phyloP scores from a whole-genome alignment of 768 basidiomycete genomes.

The Tylopilus plumbeoviolaceoides region DNA sequence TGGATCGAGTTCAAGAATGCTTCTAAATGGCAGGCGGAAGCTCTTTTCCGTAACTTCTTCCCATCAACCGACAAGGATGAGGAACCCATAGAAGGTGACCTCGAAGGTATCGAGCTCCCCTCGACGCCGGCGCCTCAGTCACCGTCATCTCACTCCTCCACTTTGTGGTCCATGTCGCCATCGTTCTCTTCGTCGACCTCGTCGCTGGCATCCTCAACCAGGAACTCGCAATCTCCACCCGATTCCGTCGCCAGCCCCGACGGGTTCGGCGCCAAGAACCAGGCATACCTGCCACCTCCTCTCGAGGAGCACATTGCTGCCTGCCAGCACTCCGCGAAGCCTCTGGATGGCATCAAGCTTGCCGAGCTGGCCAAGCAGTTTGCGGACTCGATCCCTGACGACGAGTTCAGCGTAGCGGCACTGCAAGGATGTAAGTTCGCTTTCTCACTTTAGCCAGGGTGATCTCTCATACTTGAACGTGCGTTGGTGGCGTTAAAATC shows the following conservation, averaged over 20 bases:
- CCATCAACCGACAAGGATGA: slow-evolving; percentile 60
- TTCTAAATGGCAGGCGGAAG: slow-evolving; percentile 80
- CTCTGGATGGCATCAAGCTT: slow-evolving; percentile 61
- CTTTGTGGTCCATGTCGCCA: slow-evolving; percentile 42
- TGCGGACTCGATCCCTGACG: slow-evolving; percentile 77
- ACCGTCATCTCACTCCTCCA: slow-evolving; percentile 43
- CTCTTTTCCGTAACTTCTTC: slow-evolving; percentile 88
- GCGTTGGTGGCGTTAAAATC: slow-evolving; percentile 18
- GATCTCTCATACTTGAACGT: slow-evolving; percentile 15
- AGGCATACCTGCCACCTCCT: slow-evolving; percentile 61
- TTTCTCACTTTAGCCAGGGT: slow-evolving; percentile 7
- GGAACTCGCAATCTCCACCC: slow-evolving; percentile 24
- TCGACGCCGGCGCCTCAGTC: slow-evolving; percentile 39
- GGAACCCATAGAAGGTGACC: slow-evolving; percentile 36
- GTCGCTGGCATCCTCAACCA: slow-evolving; percentile 32
- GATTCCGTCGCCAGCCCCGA: slow-evolving; percentile 17
- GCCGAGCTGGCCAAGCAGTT: slow-evolving; percentile 71
- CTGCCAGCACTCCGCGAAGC: slow-evolving; percentile 59
- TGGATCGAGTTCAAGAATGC: slow-evolving; percentile 91
- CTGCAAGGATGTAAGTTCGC: slow-evolving; percentile 79
- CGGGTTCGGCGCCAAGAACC: slow-evolving; percentile 51
- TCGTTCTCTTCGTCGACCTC: slow-evolving; percentile 42
- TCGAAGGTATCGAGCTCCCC: slow-evolving; percentile 45
- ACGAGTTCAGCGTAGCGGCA: slow-evolving; percentile 85
- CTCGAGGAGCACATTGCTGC: slow-evolving; percentile 55